Evolutionary conservation across 768 basidiomycete species (phyloP).

Genomic region (Macrocybe gigantea): DNA sequence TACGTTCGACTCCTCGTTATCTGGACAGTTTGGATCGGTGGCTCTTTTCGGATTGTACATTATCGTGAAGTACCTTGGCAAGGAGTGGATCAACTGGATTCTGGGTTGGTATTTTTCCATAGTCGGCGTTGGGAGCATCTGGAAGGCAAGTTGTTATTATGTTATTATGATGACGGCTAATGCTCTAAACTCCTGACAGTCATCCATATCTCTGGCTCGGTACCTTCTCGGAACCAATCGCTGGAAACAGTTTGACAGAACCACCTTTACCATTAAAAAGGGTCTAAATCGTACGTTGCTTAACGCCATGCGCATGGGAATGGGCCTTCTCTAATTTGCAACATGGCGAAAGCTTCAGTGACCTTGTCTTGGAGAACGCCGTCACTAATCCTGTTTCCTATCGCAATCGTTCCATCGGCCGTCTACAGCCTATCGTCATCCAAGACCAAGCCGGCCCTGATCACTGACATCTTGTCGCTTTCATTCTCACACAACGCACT

Average conservation of each 20-base stretch:
- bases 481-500: constrained; percentile 82
- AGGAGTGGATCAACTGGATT: constrained; percentile 78
- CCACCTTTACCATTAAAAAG: constrained; percentile 37
- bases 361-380: constrained; percentile 52
- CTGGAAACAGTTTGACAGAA: constrained; percentile 55
- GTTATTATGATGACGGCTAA: background rate
- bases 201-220: constrained; percentile 43
- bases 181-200: constrained; percentile 25
- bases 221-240: constrained; percentile 40
- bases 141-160: constrained; percentile 44
- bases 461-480: constrained; percentile 73
- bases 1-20: background rate
- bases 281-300: constrained; percentile 34
- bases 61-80: constrained; percentile 70
- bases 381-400: constrained; percentile 47
- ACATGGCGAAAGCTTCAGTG: constrained; percentile 21
- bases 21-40: constrained; percentile 59
- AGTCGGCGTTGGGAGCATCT: constrained; percentile 59
- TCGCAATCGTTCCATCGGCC: constrained; percentile 59
- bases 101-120: constrained; percentile 73
- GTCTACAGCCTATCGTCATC: constrained; percentile 48
- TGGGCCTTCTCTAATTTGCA: constrained; percentile 5
- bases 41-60: constrained; percentile 65
- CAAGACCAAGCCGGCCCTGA: constrained; percentile 52
- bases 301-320: too few species aligned